Evolutionary conservation across 2,329 filamentous ascomycete species (phyloP).

Genomic region (Colletotrichum tanaceti): DNA sequence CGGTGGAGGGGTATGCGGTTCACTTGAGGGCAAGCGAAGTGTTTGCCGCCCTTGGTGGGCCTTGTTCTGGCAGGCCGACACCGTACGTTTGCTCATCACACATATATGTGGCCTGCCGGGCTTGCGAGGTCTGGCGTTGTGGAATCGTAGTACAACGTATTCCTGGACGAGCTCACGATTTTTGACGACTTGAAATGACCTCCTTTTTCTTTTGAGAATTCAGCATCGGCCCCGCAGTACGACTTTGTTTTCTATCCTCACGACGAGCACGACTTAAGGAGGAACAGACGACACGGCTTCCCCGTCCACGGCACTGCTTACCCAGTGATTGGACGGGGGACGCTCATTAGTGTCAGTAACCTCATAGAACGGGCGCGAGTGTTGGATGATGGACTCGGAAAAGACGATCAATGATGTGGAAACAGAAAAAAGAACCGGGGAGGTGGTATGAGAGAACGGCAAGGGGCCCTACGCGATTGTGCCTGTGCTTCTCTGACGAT

Average conservation of each 20-base stretch:
- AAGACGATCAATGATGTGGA: constrained; percentile 29
- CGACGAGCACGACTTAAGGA: background rate
- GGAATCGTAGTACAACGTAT: constrained; percentile 11
- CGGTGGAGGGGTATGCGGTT: constrained; percentile 35
- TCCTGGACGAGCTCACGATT: constrained; percentile 37
- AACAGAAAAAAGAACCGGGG: constrained; percentile 10
- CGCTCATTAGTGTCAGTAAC: background rate
- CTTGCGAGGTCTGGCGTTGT: background rate
- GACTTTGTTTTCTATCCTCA: constrained; percentile 14
- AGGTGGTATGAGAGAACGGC: constrained; percentile 6
- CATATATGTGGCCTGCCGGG: background rate
- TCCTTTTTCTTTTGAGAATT: constrained; percentile 31
- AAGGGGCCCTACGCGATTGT: background rate
- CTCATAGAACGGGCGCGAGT: background rate
- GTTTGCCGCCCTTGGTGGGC: constrained; percentile 27
- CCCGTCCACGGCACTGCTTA: background rate
- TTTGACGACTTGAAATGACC: constrained; percentile 39
- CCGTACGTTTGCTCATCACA: background rate
- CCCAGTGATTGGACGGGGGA: background rate
- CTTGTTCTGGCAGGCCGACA: background rate
- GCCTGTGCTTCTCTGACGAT: constrained; percentile 2
- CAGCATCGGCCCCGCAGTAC: constrained; percentile 37
- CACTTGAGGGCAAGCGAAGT: constrained; percentile 34
- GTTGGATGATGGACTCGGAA: constrained; percentile 25
- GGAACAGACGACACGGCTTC: background rate